Conservation (phyloP, 805 yeast genomes). For the Candida ipomoeae region DNA sequence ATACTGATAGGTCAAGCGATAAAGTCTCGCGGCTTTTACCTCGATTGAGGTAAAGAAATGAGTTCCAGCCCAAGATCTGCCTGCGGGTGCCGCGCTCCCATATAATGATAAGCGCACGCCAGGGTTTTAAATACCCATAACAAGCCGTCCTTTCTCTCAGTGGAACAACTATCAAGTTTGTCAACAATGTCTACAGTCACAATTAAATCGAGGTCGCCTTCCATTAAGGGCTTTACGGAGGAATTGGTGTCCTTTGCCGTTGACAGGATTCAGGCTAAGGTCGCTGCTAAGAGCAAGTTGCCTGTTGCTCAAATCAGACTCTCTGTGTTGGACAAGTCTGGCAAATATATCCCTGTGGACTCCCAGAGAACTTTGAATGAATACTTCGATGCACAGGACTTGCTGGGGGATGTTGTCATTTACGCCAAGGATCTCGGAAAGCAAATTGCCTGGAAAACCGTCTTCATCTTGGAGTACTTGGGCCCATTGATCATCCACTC, state of each 20-base stretch:
- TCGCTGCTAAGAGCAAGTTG: constrained; percentile 45
- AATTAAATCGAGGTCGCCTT: constrained; percentile 59
- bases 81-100: neutral
- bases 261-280: constrained; percentile 38
- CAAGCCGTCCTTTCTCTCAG: constrained; percentile 1
- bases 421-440: constrained; percentile 88
- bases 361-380: constrained; percentile 31
- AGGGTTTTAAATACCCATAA: neutral
- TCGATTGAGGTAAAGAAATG: neutral
- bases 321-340: constrained; percentile 20
- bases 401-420: constrained; percentile 40
- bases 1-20: neutral
- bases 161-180: neutral
- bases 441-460: constrained; percentile 88
- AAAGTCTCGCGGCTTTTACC: neutral
- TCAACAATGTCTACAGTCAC: constrained; percentile 41
- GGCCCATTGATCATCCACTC: constrained; percentile 88
- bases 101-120: constrained; percentile 3
- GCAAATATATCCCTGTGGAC: constrained; percentile 43
- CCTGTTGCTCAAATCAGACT: constrained; percentile 28
- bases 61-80: neutral
- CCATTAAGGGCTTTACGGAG: constrained; percentile 46
- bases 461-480: constrained; percentile 80
- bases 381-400: constrained; percentile 42
- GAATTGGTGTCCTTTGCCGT: constrained; percentile 32